These are phyloP conservation scores for Rutidosis leptorrhynchoides DNA, from an alignment of 129 eudicot genomes.

Conservation along the genomic window DNA sequence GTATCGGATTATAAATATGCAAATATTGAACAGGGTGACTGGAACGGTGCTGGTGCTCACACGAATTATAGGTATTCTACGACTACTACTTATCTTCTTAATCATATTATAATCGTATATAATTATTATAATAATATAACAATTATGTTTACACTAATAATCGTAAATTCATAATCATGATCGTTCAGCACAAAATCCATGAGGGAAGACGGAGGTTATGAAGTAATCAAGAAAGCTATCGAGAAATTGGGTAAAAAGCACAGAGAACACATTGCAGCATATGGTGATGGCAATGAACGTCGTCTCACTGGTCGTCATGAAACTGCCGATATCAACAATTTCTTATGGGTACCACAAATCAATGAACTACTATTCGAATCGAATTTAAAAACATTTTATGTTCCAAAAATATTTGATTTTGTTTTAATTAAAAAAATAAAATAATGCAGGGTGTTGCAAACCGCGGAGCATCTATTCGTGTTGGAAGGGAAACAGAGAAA, in stretches of 20 bases:
- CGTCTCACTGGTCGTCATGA: constrained; percentile 41
- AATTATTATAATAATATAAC: no score
- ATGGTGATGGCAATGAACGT: constrained; percentile 34
- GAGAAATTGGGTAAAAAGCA: no score
- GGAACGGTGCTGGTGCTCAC: constrained; percentile 13
- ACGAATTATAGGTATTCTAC: not conserved
- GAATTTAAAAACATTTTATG: not conserved
- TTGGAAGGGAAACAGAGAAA: constrained; percentile 39
- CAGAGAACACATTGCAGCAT: no score
- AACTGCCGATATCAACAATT: constrained; percentile 37
- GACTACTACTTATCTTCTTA: not conserved
- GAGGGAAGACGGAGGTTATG: constrained; percentile 12
- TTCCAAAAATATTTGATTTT: not conserved
- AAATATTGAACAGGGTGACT: constrained; percentile 11
- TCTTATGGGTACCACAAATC: constrained; percentile 23
- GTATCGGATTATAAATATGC: not conserved
- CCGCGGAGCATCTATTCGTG: constrained; percentile 42
- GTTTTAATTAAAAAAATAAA: not conserved
- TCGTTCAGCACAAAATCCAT: constrained; percentile 12
- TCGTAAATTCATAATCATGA: not conserved
- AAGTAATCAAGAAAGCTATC: not conserved
- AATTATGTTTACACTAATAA: constrained; percentile 1
- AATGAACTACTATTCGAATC: not conserved
- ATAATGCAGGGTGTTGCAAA: constrained; percentile 35
- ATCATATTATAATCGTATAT: not conserved